phyloP scores from a whole-genome alignment of 306 rosid genomes.

The Cajanus cajan region DNA sequence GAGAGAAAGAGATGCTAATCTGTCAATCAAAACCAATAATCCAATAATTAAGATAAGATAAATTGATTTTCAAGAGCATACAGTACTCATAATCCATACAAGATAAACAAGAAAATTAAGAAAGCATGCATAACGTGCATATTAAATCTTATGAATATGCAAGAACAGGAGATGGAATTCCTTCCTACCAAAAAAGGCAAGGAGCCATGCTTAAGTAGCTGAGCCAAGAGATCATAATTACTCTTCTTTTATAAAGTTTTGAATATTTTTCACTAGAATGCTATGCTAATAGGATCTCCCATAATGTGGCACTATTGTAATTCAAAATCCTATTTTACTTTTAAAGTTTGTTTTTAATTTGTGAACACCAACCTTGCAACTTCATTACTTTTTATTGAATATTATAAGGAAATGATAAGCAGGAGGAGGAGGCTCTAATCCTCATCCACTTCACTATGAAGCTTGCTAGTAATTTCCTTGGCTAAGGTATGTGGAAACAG shows the following conservation, averaged over 20 bases:
- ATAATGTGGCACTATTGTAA: not conserved
- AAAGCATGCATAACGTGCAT: not conserved
- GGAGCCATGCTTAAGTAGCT: not conserved
- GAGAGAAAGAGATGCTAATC: not conserved
- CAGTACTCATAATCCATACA: not conserved
- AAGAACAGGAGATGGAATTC: not conserved
- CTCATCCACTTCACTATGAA: not conserved
- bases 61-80: not conserved
- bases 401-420: not conserved
- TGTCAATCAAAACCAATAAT: not conserved
- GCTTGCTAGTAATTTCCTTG: slow-evolving; percentile 14
- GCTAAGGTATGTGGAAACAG: slow-evolving; percentile 2
- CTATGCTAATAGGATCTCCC: not conserved
- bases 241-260: not conserved
- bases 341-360: slow-evolving; percentile 2
- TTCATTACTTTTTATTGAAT: not conserved
- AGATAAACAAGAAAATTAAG: not conserved
- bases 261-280: not conserved
- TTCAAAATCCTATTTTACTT: not conserved
- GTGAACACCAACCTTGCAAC: not conserved
- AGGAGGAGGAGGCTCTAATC: not conserved
- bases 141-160: not conserved
- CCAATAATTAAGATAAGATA: not conserved
- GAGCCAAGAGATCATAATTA: not conserved
- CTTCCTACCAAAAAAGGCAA: not conserved